Percentiles rank a stretch among this genome's conserved stretches.
Evolutionary conservation across 2,329 filamentous ascomycete species (phyloP).

Genomic region (Rhynchosporium secalis): DNA sequence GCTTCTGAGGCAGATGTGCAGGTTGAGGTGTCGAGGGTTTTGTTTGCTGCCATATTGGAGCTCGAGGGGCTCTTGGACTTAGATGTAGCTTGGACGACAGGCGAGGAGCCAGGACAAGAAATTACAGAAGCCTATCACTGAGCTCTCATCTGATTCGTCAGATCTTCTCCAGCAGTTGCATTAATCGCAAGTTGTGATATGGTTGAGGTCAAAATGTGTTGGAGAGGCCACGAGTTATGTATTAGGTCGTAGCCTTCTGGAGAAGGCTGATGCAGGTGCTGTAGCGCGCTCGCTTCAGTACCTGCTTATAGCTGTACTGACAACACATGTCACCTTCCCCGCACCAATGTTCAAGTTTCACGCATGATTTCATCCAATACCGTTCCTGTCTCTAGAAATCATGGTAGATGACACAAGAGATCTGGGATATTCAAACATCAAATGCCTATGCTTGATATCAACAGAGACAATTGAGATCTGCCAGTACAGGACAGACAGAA

Average conservation of each 20-base stretch:
- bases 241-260: constrained; percentile 14
- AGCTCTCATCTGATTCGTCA: not conserved
- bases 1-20: constrained; percentile 42
- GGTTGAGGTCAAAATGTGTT: not conserved
- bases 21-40: constrained; percentile 54
- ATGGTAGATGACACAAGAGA: constrained; percentile 15
- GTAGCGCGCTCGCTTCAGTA: not conserved
- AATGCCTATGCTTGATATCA: constrained; percentile 3
- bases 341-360: too few relatives aligned
- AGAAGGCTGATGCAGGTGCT: constrained; percentile 12
- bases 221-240: constrained; percentile 10
- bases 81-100: not conserved
- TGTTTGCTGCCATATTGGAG: constrained; percentile 32
- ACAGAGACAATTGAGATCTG: constrained; percentile 5
- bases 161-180: too few relatives aligned
- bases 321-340: not conserved
- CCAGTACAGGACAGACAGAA: not conserved
- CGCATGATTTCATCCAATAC: too few relatives aligned
- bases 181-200: not conserved
- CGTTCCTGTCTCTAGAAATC: not conserved
- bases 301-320: not conserved
- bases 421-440: not conserved
- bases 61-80: not conserved
- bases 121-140: not conserved
- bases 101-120: not conserved